Percentiles rank a stretch among this genome's conserved stretches.
Conservation (phyloP, 1,284 basidiomycete genomes). For the Sanguinoderma infundibulare region DNA sequence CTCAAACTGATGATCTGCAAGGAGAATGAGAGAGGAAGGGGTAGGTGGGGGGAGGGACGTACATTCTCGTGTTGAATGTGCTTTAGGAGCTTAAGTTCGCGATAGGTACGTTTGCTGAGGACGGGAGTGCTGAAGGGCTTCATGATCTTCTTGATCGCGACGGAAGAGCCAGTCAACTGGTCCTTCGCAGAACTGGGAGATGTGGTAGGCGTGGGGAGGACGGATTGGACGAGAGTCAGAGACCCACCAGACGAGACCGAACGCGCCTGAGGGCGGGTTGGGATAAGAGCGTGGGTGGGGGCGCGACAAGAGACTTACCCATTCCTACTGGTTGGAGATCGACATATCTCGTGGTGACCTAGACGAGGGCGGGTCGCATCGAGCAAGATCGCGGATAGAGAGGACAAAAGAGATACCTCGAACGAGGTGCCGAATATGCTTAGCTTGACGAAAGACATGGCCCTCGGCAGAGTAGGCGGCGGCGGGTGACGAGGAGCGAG, state of each 20-base stretch:
- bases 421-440: slow-evolving; percentile 98
- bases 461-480: slow-evolving; percentile 1
- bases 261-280: slow-evolving; percentile 67
- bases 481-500: not conserved
- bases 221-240: not conserved
- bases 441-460: slow-evolving; percentile 95
- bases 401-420: slow-evolving; percentile 70
- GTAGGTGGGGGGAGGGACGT: slow-evolving; percentile 26
- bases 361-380: slow-evolving; percentile 34
- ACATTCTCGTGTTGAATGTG: slow-evolving; percentile 99
- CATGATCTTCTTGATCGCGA: slow-evolving; percentile 88
- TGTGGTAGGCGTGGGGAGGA: not conserved
- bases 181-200: slow-evolving; percentile 90
- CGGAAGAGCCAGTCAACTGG: slow-evolving; percentile 92
- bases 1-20: slow-evolving; percentile 94
- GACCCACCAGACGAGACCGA: slow-evolving; percentile 91
- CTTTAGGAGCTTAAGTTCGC: slow-evolving; percentile 98
- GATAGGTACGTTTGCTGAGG: slow-evolving; percentile 96
- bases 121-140: slow-evolving; percentile 94
- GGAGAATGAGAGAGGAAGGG: slow-evolving; percentile 1
- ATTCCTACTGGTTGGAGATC: slow-evolving; percentile 99
- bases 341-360: slow-evolving; percentile 98
- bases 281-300: slow-evolving; percentile 22
- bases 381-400: slow-evolving; percentile 3
- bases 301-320: slow-evolving; percentile 62